Evolutionary conservation across 2,329 filamentous ascomycete genomes (phyloP), one percentile per base, ranked within the genome.

Genomic region (Cytospora leucostoma): DNA sequence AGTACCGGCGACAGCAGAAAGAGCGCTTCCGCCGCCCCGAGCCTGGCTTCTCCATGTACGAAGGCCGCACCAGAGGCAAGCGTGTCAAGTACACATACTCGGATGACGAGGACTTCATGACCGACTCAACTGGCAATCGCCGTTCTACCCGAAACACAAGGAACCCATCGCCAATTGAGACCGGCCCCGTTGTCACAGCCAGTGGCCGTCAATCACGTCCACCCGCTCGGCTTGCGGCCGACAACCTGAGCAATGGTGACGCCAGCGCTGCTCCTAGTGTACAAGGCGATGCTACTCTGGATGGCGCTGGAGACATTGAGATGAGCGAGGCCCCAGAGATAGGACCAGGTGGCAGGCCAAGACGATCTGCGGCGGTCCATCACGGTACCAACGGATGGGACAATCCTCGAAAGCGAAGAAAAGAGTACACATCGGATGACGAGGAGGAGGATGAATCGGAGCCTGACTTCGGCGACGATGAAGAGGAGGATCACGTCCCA

Each of bases 21-120:
- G 91, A 94, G 66, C 89, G 91, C 64, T 98, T 98, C 77, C 85
- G 90, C 68, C 87, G 93, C 6, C 92, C 93, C 7, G 93, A 97
- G 70, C 89, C 90, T 11, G 93, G 93, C 5, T 96, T 94, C 73
- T 97, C 93, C 1, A 81, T 96, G 63, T 99, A 99, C 74, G 95
- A 99, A 78, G 95, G 95, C 56, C 91, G 95, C 59, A 99, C 96
- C 6, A 88, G 95, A 64, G 95, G 95, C 62, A 98, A 99, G 80
- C 90, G 94, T 66, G 90, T 96, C 78, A 96, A 93, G 76, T 99
- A 99, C 73, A 99, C 92, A 0, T 99, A 91, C 73, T 96, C 93
- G 0, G 93, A 97, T 59, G 92, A 96, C 32, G 92, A 96, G 66
- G 57, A 88, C 17, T 86, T 87, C 58, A 84, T 81, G 62, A 85